phyloP scores from a whole-genome alignment of 2,329 filamentous ascomycete genomes.

The Exophiala aquamarina region DNA sequence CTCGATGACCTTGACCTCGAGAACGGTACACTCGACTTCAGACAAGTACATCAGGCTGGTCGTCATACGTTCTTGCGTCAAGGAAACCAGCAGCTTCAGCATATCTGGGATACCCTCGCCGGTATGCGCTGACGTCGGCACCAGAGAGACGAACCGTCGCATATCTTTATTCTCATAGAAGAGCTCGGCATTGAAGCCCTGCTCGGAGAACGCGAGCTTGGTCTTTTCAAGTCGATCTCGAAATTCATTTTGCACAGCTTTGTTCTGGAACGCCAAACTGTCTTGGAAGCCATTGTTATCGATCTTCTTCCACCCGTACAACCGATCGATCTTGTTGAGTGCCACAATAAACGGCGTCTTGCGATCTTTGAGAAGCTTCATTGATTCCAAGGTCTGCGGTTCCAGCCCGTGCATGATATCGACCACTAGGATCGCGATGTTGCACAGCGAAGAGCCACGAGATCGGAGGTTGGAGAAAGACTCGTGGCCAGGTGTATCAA shows the following conservation, averaged over 20 bases:
- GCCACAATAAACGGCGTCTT: slow-evolving; percentile 99
- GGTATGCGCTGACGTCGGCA: slow-evolving; percentile 96
- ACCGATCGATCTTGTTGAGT: slow-evolving; percentile 98
- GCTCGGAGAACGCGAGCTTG: slow-evolving; percentile 91
- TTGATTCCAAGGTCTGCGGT: slow-evolving; percentile 94
- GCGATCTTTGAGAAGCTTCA: slow-evolving; percentile 86
- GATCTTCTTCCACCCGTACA: slow-evolving; percentile 98
- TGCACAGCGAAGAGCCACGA: slow-evolving; percentile 95
- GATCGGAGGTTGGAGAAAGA: slow-evolving; percentile 98
- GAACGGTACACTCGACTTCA: slow-evolving; percentile 94
- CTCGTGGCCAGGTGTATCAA: slow-evolving; percentile 99
- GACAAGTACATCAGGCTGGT: slow-evolving; percentile 97
- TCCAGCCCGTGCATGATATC: slow-evolving; percentile 99
- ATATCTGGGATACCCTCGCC: slow-evolving; percentile 98
- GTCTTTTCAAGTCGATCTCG: slow-evolving; percentile 84
- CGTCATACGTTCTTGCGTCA: slow-evolving; percentile 97
- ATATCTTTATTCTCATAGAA: slow-evolving; percentile 98
- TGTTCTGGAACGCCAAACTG: slow-evolving; percentile 83
- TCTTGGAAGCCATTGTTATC: slow-evolving; percentile 98
- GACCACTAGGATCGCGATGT: slow-evolving; percentile 97
- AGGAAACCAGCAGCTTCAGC: slow-evolving; percentile 87
- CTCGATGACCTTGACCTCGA: slow-evolving; percentile 98
- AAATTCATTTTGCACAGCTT: slow-evolving; percentile 93
- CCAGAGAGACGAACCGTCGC: slow-evolving; percentile 89
- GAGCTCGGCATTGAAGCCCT: slow-evolving; percentile 96